A percentile compares a stretch with the other conserved stretches of the same genome.
phyloP scores from a whole-genome alignment of 2,329 filamentous ascomycete genomes.

The Dactylellina parvicollis region DNA sequence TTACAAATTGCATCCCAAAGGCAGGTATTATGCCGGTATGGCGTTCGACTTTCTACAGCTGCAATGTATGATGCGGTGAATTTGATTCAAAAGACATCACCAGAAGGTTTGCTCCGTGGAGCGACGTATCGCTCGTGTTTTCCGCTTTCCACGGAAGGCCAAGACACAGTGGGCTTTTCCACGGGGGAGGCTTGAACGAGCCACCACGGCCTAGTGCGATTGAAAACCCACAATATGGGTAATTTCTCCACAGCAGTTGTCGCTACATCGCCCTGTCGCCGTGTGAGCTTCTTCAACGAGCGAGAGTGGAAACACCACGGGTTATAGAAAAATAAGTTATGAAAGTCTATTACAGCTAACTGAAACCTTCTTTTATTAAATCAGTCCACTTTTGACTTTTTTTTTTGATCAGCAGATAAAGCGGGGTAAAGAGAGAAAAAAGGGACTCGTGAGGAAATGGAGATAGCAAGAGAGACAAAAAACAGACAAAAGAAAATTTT shows the following conservation, averaged over 20 bases:
- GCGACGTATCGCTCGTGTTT: constrained; percentile 28
- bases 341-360: too few relatives aligned
- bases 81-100: neutral
- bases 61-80: constrained; percentile 10
- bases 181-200: constrained; percentile 10
- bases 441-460: constrained; percentile 1
- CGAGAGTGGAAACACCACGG: constrained; percentile 10
- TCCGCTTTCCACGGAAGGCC: constrained; percentile 28
- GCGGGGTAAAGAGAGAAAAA: constrained; percentile 33
- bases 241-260: constrained; percentile 15
- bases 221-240: neutral
- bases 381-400: constrained; percentile 30
- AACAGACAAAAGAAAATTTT: constrained; percentile 15
- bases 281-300: constrained; percentile 31
- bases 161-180: constrained; percentile 12
- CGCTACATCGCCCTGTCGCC: constrained; percentile 15
- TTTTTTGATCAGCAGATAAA: constrained; percentile 29
- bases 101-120: constrained; percentile 30
- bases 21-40: constrained; percentile 26
- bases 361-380: too few relatives aligned
- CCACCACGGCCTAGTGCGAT: constrained; percentile 24
- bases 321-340: too few relatives aligned
- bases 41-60: constrained; percentile 27
- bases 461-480: neutral
- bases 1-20: neutral